A percentile compares a stretch with the other conserved stretches of the same genome.
Evolutionary conservation across 495 filamentous ascomycete genomes (phyloP).

Genomic region (Cudoniella acicularis): DNA sequence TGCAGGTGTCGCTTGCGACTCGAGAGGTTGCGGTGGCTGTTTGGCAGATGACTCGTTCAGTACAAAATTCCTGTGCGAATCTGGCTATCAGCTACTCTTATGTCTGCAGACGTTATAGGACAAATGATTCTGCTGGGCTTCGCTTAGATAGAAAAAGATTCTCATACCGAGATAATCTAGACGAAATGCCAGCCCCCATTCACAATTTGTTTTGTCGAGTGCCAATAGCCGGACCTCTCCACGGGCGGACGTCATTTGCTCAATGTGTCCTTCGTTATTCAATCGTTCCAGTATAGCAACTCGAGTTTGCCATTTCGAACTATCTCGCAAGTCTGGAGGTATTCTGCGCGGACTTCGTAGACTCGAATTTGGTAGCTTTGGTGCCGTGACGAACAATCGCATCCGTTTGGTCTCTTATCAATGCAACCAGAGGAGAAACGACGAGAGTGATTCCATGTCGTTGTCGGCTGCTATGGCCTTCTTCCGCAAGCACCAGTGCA

Average conservation of each 20-base stretch:
- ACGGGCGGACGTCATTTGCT: conserved; percentile 44
- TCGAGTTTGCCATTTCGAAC: conserved; percentile 42
- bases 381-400: conserved; percentile 43
- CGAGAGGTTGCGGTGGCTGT: conserved; percentile 54
- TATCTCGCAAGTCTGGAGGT: conserved; percentile 39
- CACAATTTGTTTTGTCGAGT: conserved; percentile 58
- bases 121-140: no score
- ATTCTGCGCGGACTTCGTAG: conserved; percentile 43
- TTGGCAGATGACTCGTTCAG: conserved; percentile 51
- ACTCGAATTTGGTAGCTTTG: conserved; percentile 50
- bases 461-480: conserved; percentile 33
- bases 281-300: conserved; percentile 56
- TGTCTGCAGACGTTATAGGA: no score
- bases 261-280: conserved; percentile 56
- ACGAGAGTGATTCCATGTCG: conserved; percentile 46
- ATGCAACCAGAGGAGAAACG: conserved; percentile 51
- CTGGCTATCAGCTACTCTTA: no score
- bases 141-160: no score
- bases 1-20: conserved; percentile 50
- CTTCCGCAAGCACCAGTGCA: conserved; percentile 48
- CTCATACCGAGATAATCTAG: conserved; percentile 56
- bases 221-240: conserved; percentile 54
- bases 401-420: conserved; percentile 60
- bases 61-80: conserved; percentile 51
- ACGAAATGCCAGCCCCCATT: conserved; percentile 58